Evolutionary conservation across 2,329 filamentous ascomycete species (phyloP), one percentile per base, ranked within the genome.

Genomic region (Plenodomus lindquistii): DNA sequence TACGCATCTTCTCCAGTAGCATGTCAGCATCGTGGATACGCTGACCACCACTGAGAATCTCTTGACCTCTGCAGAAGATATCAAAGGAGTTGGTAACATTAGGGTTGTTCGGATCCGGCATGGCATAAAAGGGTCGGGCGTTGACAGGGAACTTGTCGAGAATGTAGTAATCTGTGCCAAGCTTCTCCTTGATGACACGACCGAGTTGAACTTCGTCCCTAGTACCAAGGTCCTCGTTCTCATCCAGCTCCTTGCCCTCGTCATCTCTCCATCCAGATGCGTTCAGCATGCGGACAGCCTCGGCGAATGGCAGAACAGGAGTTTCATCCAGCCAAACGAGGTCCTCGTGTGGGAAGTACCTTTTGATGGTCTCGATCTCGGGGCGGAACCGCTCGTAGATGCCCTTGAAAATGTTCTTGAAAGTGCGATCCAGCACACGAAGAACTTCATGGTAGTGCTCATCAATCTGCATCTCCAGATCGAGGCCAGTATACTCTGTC

Each of bases 401-500:
- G 16, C 84, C 85, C 52, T 81, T 81, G 75, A 91, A 86, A 41
- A 96, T 90, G 46, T 81, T 78, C 77, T 96, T 96, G 70, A 97
- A 85, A 51, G 89, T 86, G 13, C 81, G 79, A 66, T 97, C 92
- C 39, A 97, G 82, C 9, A 89, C 79, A 31, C 85, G 79, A 24
- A 97, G 81, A 42, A 92, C 88, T 73, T 97, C 92, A 64, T 96
- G 87, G 70, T 97, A 96, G 71, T 95, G 87, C 61, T 89, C 85
- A 41, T 91, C 87, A 55, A 97, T 90, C 2, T 86, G 82, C 93
- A 97, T 97, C 68, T 97, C 92, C 16, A 97, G 73, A 79, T 97
- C 92, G 22, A 97, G 79, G 46, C 92, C 92, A 4, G 91, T 97
- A 70, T 95, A 97, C 71, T 97, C 92, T 0, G 92, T 96, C 79